Conservation (phyloP, 495 filamentous ascomycete genomes). For the Durotheca rogersii region DNA sequence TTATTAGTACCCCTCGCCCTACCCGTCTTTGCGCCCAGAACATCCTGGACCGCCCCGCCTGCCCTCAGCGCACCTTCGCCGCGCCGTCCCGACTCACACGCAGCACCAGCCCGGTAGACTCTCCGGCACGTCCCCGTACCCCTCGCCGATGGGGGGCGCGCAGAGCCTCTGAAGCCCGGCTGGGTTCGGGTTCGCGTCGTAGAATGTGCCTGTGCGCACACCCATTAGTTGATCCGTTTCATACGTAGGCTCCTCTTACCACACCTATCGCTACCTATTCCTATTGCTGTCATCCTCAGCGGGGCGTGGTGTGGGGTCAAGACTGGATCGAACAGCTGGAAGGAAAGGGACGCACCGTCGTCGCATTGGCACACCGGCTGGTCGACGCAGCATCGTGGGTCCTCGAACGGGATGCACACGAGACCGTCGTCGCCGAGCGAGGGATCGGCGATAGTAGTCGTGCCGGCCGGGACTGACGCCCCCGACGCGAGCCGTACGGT, state of each 20-base stretch:
- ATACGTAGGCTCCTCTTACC: too few species aligned
- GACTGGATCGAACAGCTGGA: not conserved
- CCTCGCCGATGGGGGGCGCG: conserved; percentile 15
- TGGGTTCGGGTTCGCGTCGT: conserved; percentile 15
- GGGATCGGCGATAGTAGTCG: too few species aligned
- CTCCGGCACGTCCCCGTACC: conserved; percentile 20
- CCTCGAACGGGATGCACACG: conserved; percentile 29
- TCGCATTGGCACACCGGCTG: conserved; percentile 25
- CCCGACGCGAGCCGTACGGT: too few species aligned
- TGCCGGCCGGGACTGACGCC: too few species aligned
- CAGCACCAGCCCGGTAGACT: conserved; percentile 29
- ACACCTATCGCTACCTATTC: too few species aligned
- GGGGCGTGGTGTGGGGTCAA: too few species aligned
- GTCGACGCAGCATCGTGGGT: conserved; percentile 29
- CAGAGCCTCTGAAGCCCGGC: conserved; percentile 17
- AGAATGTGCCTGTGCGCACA: conserved; percentile 23
- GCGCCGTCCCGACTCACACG: conserved; percentile 1
- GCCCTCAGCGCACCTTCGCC: too few species aligned
- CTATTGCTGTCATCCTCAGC: too few species aligned
- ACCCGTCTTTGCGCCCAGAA: too few species aligned
- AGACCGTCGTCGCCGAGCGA: not conserved
- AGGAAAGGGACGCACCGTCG: conserved; percentile 15
- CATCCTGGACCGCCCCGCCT: too few species aligned
- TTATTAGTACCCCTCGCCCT: too few species aligned
- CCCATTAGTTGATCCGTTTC: too few species aligned